These are phyloP conservation scores for Amanita jacksonii DNA, from an alignment of 768 basidiomycete genomes.

Conservation along the genomic window DNA sequence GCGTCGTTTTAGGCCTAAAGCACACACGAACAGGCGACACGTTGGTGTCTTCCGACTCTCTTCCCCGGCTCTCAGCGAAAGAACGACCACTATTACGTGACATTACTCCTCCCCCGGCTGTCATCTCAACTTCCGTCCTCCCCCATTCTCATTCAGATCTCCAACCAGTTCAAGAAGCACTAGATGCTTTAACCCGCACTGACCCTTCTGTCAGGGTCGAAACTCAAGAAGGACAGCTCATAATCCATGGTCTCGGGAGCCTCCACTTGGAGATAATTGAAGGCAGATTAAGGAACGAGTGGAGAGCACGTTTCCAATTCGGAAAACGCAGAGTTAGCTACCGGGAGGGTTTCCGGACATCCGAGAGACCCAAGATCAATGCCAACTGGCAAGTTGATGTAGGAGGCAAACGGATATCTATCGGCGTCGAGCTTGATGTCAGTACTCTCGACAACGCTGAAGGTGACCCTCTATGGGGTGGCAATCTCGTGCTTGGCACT, in stretches of 20 bases:
- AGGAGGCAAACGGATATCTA: constrained; percentile 42
- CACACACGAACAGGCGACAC: constrained; percentile 86
- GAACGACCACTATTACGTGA: constrained; percentile 40
- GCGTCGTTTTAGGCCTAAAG: constrained; percentile 75
- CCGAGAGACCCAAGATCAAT: constrained; percentile 20
- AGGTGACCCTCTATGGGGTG: constrained; percentile 67
- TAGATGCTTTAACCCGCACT: constrained; percentile 66
- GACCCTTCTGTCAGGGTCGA: constrained; percentile 85
- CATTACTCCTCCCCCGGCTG: constrained; percentile 70
- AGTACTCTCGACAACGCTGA: constrained; percentile 46
- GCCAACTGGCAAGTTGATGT: constrained; percentile 56
- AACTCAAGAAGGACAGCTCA: constrained; percentile 70
- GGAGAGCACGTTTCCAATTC: constrained; percentile 68
- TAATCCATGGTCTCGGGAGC: constrained; percentile 77
- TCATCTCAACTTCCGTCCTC: constrained; percentile 77
- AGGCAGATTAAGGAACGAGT: constrained; percentile 72
- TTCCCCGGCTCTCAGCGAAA: too few species aligned
- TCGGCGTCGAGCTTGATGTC: constrained; percentile 46
- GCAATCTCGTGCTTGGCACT: constrained; percentile 58
- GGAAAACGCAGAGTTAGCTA: constrained; percentile 74
- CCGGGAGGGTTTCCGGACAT: constrained; percentile 47
- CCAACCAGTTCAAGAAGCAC: constrained; percentile 66
- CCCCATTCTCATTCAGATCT: constrained; percentile 75
- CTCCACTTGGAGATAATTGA: constrained; percentile 87
- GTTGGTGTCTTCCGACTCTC: constrained; percentile 44